Evolutionary conservation across 1,139 yeast genomes (phyloP).

Genomic region (Suhomyces anneliseae): DNA sequence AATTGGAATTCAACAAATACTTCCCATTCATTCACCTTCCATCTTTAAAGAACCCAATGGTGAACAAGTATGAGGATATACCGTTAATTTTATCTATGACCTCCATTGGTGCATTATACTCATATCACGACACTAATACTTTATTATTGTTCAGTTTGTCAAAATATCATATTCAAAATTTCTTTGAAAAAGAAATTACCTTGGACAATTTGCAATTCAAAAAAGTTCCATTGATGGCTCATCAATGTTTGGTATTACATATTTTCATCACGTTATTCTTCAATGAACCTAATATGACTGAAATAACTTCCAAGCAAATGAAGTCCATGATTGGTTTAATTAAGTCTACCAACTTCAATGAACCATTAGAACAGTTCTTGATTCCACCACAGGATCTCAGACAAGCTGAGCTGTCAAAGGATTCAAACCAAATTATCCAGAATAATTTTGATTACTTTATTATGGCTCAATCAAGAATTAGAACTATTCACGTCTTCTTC

Average conservation of each 20-base stretch:
- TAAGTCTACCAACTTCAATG: slow-evolving; percentile 71
- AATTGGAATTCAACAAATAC: slow-evolving; percentile 72
- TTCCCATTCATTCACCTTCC: slow-evolving; percentile 83
- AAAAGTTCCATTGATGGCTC: slow-evolving; percentile 82
- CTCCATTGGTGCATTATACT: slow-evolving; percentile 84
- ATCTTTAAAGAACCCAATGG: slow-evolving; percentile 56
- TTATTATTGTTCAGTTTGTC: slow-evolving; percentile 75
- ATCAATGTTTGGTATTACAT: slow-evolving; percentile 79
- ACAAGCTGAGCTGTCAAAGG: slow-evolving; percentile 5
- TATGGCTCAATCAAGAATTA: slow-evolving; percentile 77
- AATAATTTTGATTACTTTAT: slow-evolving; percentile 74
- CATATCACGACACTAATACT: slow-evolving; percentile 78
- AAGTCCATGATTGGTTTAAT: slow-evolving; percentile 77
- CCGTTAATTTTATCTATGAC: slow-evolving; percentile 82
- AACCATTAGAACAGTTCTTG: slow-evolving; percentile 62
- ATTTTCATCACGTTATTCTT: slow-evolving; percentile 82
- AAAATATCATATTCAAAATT: slow-evolving; percentile 73
- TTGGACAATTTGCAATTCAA: slow-evolving; percentile 51
- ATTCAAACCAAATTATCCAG: slow-evolving; percentile 22
- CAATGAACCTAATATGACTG: slow-evolving; percentile 71
- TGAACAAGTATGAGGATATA: slow-evolving; percentile 59
- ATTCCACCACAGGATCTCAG: slow-evolving; percentile 51
- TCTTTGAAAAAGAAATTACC: slow-evolving; percentile 59
- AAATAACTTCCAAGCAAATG: slow-evolving; percentile 72
- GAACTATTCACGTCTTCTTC: slow-evolving; percentile 81